Conservation (phyloP, 1,284 basidiomycete genomes). For the Tylopilus orsonianus region DNA sequence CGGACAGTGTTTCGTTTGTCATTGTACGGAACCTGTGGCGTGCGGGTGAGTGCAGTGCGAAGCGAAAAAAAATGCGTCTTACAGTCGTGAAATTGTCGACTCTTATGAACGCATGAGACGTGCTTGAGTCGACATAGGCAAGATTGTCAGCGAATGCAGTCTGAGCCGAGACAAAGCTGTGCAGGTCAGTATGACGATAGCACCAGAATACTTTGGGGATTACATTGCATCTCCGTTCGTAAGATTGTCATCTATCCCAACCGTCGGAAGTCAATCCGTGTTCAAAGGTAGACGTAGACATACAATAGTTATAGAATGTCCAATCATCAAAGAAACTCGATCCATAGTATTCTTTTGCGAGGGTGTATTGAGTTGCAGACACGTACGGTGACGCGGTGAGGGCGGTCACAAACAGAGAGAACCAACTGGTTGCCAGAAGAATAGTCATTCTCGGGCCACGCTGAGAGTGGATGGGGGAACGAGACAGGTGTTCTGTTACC, state of each 20-base stretch:
- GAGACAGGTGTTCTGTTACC: background rate
- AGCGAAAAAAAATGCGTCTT: too few relatives aligned
- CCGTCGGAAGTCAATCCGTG: too few relatives aligned
- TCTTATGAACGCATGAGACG: conserved; percentile 65
- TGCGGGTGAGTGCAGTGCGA: too few relatives aligned
- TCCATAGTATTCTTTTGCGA: conserved; percentile 50
- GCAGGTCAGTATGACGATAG: conserved; percentile 1
- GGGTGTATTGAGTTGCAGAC: conserved; percentile 39
- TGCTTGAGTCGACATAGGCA: conserved; percentile 59
- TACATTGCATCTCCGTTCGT: conserved; percentile 70
- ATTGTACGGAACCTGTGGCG: conserved; percentile 47
- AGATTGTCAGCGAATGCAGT: conserved; percentile 51
- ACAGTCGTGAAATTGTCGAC: conserved; percentile 68
- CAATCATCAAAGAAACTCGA: conserved; percentile 55
- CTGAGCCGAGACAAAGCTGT: conserved; percentile 54
- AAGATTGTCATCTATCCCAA: conserved; percentile 57
- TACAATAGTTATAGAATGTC: conserved; percentile 54
- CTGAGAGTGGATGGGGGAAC: background rate
- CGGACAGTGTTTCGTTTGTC: conserved; percentile 72
- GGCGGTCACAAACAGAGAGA: conserved; percentile 8
- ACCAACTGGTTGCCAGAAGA: conserved; percentile 1
- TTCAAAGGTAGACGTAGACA: conserved; percentile 19
- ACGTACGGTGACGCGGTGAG: conserved; percentile 10
- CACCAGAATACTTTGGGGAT: conserved; percentile 12
- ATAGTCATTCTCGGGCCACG: conserved; percentile 10